Percentiles rank a stretch among this genome's conserved stretches.
phyloP scores from a whole-genome alignment of 1,284 basidiomycete species.

The Ceratobasidium sp. region DNA sequence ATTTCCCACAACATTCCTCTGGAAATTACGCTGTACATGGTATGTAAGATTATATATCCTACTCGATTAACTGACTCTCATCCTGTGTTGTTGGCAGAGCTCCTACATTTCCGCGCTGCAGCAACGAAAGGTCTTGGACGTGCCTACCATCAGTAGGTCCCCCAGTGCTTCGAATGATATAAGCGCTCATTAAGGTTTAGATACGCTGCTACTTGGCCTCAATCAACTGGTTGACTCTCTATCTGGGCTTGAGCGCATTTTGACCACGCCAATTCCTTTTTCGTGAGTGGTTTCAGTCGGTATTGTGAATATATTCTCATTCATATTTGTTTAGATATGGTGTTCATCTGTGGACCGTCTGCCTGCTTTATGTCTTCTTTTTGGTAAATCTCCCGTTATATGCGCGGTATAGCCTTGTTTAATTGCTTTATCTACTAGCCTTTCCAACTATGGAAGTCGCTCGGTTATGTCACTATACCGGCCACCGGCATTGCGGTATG shows the following conservation, averaged over 20 bases:
- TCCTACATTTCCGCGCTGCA: conserved; percentile 73
- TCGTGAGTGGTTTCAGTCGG: conserved; percentile 60
- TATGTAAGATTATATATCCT: conserved; percentile 53
- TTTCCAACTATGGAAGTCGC: conserved; percentile 70
- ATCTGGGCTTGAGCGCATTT: conserved; percentile 76
- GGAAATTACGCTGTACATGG: conserved; percentile 78
- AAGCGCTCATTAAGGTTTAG: conserved; percentile 52
- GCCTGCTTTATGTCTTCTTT: conserved; percentile 61
- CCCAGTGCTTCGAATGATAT: background rate
- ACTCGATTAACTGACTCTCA: background rate
- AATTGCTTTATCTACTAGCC: conserved; percentile 58
- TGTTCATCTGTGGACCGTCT: conserved; percentile 72
- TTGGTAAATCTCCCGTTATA: conserved; percentile 54
- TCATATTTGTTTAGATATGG: conserved; percentile 62
- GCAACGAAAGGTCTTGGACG: conserved; percentile 67
- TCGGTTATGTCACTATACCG: conserved; percentile 75
- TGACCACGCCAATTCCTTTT: conserved; percentile 83
- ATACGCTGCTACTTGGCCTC: conserved; percentile 63
- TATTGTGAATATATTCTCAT: conserved; percentile 8
- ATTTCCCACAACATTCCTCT: conserved; percentile 75
- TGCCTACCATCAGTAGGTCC: conserved; percentile 64
- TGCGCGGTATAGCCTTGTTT: background rate
- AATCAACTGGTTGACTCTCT: conserved; percentile 72
- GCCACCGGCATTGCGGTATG: conserved; percentile 49
- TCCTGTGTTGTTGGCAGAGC: conserved; percentile 58